A percentile compares a stretch with the other conserved stretches of the same genome.
phyloP scores from a whole-genome alignment of 1,139 yeast species.

The Lodderomyces jiufengensis region DNA sequence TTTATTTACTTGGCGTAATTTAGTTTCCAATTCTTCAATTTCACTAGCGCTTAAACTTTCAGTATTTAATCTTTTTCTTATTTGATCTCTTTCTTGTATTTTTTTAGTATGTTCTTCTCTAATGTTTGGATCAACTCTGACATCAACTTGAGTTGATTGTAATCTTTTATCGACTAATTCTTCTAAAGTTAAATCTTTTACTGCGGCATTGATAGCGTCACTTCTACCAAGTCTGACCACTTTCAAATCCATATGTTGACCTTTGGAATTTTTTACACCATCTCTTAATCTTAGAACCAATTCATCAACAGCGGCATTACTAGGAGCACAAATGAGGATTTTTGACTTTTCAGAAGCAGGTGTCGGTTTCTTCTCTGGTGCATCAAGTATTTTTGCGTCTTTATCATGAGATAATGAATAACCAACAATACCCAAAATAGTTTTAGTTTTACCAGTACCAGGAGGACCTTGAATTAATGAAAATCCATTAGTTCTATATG shows the following conservation, averaged over 20 bases:
- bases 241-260: constrained; percentile 57
- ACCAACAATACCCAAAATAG: constrained; percentile 89
- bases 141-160: constrained; percentile 35
- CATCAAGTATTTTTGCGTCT: constrained; percentile 27
- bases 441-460: constrained; percentile 97
- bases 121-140: constrained; percentile 42
- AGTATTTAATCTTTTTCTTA: constrained; percentile 37
- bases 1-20: constrained; percentile 52
- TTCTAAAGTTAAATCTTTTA: constrained; percentile 80
- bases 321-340: constrained; percentile 92
- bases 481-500: constrained; percentile 69
- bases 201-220: constrained; percentile 83
- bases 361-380: constrained; percentile 16
- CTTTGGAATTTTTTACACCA: constrained; percentile 62
- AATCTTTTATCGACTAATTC: constrained; percentile 75
- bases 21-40: constrained; percentile 42
- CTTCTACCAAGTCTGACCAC: constrained; percentile 89
- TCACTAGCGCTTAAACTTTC: constrained; percentile 35
- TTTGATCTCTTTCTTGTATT: constrained; percentile 46
- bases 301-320: constrained; percentile 99
- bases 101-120: constrained; percentile 52
- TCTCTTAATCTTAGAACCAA: constrained; percentile 77
- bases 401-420: constrained; percentile 47
- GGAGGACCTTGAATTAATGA: constrained; percentile 97
- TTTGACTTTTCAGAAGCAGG: constrained; percentile 19